Conservation (phyloP, 2,329 filamentous ascomycete species). For the Claviceps cyperi region DNA sequence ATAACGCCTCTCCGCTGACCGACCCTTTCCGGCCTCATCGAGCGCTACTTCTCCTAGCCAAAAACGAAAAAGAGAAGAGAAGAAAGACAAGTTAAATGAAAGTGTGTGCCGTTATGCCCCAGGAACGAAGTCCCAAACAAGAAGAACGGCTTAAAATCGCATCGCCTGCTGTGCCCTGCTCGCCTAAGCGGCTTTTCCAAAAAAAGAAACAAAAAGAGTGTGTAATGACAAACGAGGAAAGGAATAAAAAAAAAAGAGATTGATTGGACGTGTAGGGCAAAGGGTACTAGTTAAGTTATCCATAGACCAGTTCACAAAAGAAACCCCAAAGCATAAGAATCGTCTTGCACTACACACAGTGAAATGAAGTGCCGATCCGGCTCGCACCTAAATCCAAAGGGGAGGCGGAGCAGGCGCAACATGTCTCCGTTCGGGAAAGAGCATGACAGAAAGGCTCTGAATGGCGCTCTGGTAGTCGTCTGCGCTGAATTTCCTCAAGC, state of each 20-base stretch:
- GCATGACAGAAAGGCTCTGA: slow-evolving; percentile 48
- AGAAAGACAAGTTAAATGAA: background rate
- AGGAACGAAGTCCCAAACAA: no score
- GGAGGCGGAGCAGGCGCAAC: slow-evolving; percentile 19
- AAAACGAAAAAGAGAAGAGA: background rate
- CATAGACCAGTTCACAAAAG: slow-evolving; percentile 7
- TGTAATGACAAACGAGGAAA: background rate
- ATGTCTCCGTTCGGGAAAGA: slow-evolving; percentile 33
- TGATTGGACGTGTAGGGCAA: slow-evolving; percentile 1
- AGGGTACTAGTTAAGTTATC: background rate
- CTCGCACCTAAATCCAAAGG: slow-evolving; percentile 33
- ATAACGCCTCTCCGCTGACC: no score
- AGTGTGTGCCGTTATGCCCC: no score
- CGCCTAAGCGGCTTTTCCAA: no score
- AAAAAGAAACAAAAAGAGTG: no score
- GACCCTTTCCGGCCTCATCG: no score
- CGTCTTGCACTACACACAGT: slow-evolving; percentile 19
- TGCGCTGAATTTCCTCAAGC: slow-evolving; percentile 59
- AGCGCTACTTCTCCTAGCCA: background rate
- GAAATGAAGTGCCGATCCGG: slow-evolving; percentile 8
- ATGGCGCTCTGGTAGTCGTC: slow-evolving; percentile 79
- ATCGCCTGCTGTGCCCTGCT: no score
- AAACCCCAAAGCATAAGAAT: background rate
- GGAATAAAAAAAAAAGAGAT: background rate
- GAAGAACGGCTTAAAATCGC: no score